These are phyloP conservation scores for Tetradesmus obliquus DNA, from an alignment of 139 green algal genomes.

Conservation along the genomic window DNA sequence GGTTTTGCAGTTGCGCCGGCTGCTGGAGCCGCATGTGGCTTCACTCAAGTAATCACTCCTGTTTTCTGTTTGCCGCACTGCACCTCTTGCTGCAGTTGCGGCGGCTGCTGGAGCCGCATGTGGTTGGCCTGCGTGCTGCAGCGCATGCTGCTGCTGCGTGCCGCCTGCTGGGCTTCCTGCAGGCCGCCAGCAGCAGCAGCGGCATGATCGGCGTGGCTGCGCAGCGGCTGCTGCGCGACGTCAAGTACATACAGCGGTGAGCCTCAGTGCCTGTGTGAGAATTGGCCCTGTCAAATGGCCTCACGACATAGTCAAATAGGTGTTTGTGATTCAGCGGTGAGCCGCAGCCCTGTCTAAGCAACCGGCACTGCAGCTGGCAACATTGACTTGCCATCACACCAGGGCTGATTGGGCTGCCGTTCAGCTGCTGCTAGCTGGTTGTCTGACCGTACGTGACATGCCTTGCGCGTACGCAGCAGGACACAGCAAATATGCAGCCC, in stretches of 20 bases:
- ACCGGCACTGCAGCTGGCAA: background rate
- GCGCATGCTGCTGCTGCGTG: conserved; percentile 1
- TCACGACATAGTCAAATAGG: background rate
- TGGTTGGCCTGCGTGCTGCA: background rate
- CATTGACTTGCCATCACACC: background rate
- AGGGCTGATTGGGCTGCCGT: too few species aligned
- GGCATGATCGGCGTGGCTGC: background rate
- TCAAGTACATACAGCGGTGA: conserved; percentile 17
- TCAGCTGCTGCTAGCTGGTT: too few species aligned
- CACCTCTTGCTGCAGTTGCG: background rate
- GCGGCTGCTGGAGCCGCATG: background rate
- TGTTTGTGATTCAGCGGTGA: background rate
- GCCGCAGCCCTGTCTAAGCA: background rate
- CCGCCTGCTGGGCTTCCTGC: conserved; percentile 13
- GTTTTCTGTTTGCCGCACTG: too few species aligned
- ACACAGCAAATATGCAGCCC: too few species aligned
- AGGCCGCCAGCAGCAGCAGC: background rate
- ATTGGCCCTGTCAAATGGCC: background rate
- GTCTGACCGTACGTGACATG: too few species aligned
- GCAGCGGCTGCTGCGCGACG: background rate
- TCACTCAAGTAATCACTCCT: too few species aligned
- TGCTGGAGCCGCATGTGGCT: background rate
- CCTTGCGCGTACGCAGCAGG: too few species aligned
- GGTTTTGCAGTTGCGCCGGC: too few species aligned
- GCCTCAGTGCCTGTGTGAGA: background rate